Base-by-base conservation (phyloP, 148 eudicot species). In the Vaccinium darrowii region DNA sequence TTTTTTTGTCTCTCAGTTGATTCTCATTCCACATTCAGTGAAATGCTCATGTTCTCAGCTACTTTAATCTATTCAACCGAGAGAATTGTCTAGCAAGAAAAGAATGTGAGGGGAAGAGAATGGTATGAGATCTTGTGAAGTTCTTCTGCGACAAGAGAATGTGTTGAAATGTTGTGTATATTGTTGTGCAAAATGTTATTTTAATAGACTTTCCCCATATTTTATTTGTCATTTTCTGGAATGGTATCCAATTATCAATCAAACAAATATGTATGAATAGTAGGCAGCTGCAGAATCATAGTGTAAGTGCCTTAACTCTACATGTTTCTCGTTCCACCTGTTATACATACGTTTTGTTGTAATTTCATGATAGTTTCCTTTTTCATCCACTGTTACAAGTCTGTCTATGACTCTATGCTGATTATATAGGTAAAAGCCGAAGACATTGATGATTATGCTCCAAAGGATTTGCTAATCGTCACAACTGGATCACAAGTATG, bases 401-500 rank as follows among this genome's bases (percentile, higher is more conserved):
- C 54, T 71, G 76, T 49, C 62, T 86, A 19, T 85, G 21, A 3
- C 72, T 30, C 30, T 7, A 56, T 84, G 71, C 49, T 60, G 65
- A 60, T 60, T 60, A 8, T 60, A 47, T 83, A 96, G 99, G 94
- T 96, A 72, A 93, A 94, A 86, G 95, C 89, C 77, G 99, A 96
- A 91, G 99, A 96, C 81, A 94, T 96, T 85, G 99, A 94, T 90
- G 92, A 95, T 84, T 96, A 96, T 96, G 94, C 97, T 75, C 98
- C 99, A 84, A 94, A 94, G 87, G 99, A 96, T 89, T 89, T 96
- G 88, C 88, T 96, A 82, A 96, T 96, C 77, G 97, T 96, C 71
- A 96, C 99, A 47, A 96, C 99, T 33, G 99, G 99, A 84, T 96
- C 99, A 86, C 99, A 96, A 93, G 99, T 96, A 92, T 90, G 98